Evolutionary conservation across 2,329 filamentous ascomycete genomes (phyloP).

Genomic region (Penicillium nordicum): DNA sequence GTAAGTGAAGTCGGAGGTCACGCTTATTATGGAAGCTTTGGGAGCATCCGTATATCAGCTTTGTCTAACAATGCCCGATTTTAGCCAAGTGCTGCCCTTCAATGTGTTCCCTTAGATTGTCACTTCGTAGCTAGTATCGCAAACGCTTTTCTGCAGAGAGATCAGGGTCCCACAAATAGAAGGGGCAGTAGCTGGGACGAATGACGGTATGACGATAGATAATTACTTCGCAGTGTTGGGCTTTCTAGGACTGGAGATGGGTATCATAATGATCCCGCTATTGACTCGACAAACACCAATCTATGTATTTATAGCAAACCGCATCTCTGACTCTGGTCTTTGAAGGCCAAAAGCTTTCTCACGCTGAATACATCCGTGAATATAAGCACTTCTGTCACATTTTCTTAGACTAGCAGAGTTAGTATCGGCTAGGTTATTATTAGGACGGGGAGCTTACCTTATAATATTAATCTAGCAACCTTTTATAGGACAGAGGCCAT

Average conservation of each 20-base stretch:
- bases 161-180: neutral
- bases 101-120: slow-evolving; percentile 2
- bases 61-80: neutral
- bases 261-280: slow-evolving; percentile 2
- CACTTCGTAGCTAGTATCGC: slow-evolving; percentile 2
- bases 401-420: slow-evolving; percentile 3
- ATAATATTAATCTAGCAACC: too few species aligned
- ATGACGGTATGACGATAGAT: slow-evolving; percentile 8
- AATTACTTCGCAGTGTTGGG: slow-evolving; percentile 9
- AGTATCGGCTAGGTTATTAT: neutral
- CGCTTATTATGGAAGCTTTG: neutral
- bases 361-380: slow-evolving; percentile 4
- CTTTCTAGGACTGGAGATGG: slow-evolving; percentile 5
- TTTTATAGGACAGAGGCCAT: too few species aligned
- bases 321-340: neutral
- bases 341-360: slow-evolving; percentile 3
- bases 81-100: neutral
- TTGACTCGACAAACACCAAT: slow-evolving; percentile 1
- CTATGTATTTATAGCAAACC: slow-evolving; percentile 12
- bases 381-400: slow-evolving; percentile 8
- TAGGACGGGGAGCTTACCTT: too few species aligned
- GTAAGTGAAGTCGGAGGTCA: slow-evolving; percentile 2
- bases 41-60: neutral
- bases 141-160: neutral
- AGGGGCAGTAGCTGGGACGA: slow-evolving; percentile 2